Base-by-base conservation (phyloP, 768 basidiomycete species). In the Hericium alpestre region DNA sequence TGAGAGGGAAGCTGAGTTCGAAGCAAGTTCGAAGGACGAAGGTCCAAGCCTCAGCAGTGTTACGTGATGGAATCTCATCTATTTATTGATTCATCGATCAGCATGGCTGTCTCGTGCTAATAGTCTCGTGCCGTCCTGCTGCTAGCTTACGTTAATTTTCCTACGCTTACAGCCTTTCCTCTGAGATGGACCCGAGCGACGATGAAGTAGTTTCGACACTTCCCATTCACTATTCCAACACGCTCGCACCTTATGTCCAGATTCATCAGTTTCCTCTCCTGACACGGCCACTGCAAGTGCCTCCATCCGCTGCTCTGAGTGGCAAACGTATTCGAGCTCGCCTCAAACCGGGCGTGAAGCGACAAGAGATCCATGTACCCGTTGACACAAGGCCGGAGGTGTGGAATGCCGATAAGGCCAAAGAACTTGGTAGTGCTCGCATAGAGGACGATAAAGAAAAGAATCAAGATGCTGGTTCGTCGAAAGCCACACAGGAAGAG, bases 241-340 rank as follows among this genome's bases (percentile, higher is more conserved):
- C 71, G 15, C 78, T 86, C 20, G 67, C 72, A 38, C 79, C 84
- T 2, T 77, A 83, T 65, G 67, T 93, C 40, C 87, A 91, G 39
- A 69, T 92, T 4, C 88, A 91, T 63, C 90, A 93, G 62, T 92
- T 83, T 63, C 90, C 91, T 5, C 77, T 93, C 8, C 73, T 90
- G 2, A 82, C 77, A 9, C 78, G 87, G 25, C 83, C 88, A 10
- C 74, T 93, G 2, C 86, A 86, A 69, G 78, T 77, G 3, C 90
- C 90, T 5, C 89, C 90, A 32, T 86, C 87, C 2, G 87, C 90
- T 7, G 67, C 72, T 40, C 65, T 77, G 38, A 84, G 81, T 63
- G 90, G 91, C 7, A 91, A 91, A 69, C 79, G 80, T 22, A 87
- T 93, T 56, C 76, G 76, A 38, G 88, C 88, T 6, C 80, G 90